phyloP scores from a whole-genome alignment of 768 basidiomycete genomes.

The Terana coerulea region DNA sequence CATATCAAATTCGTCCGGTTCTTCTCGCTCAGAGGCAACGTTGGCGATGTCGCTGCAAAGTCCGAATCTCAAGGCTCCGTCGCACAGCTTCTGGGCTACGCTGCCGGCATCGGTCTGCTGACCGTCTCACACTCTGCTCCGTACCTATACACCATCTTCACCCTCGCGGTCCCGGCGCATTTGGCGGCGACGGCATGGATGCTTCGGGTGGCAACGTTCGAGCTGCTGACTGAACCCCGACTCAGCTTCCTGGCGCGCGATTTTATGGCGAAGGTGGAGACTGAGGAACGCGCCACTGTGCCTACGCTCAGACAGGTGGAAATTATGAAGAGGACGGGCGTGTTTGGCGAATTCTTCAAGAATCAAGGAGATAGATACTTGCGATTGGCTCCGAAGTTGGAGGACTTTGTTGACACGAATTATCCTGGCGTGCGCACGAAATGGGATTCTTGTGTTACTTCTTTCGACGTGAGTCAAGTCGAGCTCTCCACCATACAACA shows the following conservation, averaged over 20 bases:
- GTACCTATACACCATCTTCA: constrained; percentile 26
- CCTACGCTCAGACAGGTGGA: constrained; percentile 18
- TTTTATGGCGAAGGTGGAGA: constrained; percentile 10
- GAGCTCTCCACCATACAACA: background rate
- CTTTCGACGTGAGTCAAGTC: constrained; percentile 20
- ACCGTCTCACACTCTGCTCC: constrained; percentile 23
- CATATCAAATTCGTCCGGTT: constrained; percentile 28
- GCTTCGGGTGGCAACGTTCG: constrained; percentile 26
- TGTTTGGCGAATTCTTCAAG: constrained; percentile 27
- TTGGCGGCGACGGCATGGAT: constrained; percentile 22
- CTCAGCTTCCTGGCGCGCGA: constrained; percentile 20
- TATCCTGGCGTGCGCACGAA: constrained; percentile 10
- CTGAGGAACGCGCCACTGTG: constrained; percentile 1
- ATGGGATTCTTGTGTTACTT: constrained; percentile 21
- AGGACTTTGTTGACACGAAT: constrained; percentile 16
- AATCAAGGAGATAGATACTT: constrained; percentile 18
- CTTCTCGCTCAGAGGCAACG: constrained; percentile 25
- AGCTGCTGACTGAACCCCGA: constrained; percentile 26
- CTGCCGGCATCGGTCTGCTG: constrained; percentile 24
- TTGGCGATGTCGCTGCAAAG: constrained; percentile 28
- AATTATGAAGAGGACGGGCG: constrained; percentile 12
- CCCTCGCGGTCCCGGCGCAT: constrained; percentile 19
- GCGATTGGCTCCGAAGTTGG: constrained; percentile 19
- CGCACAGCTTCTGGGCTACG: constrained; percentile 24
- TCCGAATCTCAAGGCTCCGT: constrained; percentile 28